Evolutionary conservation across 1,139 yeast species (phyloP).

Genomic region (Geotrichum histeridarum): DNA sequence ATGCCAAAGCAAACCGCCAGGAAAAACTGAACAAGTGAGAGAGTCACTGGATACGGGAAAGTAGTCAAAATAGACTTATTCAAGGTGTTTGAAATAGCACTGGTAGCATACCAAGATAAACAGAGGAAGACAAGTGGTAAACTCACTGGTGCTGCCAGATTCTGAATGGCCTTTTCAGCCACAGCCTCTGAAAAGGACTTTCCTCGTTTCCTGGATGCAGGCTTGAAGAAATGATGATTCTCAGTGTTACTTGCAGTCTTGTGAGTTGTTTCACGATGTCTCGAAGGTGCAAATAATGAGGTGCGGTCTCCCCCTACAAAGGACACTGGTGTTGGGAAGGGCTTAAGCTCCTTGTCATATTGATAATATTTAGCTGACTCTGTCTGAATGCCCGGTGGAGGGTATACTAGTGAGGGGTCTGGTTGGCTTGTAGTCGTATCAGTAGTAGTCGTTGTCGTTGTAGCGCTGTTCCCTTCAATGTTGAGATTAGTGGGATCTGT

Average conservation of each 20-base stretch:
- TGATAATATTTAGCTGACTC: background rate
- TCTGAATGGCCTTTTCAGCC: slow-evolving; percentile 31
- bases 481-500: too few relatives aligned
- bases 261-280: background rate
- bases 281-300: slow-evolving; percentile 10
- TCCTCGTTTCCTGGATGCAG: slow-evolving; percentile 2
- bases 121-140: slow-evolving; percentile 49
- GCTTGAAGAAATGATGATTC: background rate
- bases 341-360: background rate
- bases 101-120: slow-evolving; percentile 70
- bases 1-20: slow-evolving; percentile 64
- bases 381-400: background rate
- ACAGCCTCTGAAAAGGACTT: slow-evolving; percentile 17
- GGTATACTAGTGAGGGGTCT: background rate
- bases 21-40: slow-evolving; percentile 79
- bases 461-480: too few relatives aligned
- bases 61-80: slow-evolving; percentile 67
- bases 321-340: slow-evolving; percentile 12
- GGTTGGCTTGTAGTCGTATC: background rate
- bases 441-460: too few relatives aligned
- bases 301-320: slow-evolving; percentile 12
- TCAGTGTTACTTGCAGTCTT: background rate
- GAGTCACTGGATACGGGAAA: slow-evolving; percentile 73
- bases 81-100: slow-evolving; percentile 75
- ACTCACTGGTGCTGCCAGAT: slow-evolving; percentile 38